Evolutionary conservation across 768 basidiomycete genomes (phyloP).

Genomic region (Termitomyces sp.): DNA sequence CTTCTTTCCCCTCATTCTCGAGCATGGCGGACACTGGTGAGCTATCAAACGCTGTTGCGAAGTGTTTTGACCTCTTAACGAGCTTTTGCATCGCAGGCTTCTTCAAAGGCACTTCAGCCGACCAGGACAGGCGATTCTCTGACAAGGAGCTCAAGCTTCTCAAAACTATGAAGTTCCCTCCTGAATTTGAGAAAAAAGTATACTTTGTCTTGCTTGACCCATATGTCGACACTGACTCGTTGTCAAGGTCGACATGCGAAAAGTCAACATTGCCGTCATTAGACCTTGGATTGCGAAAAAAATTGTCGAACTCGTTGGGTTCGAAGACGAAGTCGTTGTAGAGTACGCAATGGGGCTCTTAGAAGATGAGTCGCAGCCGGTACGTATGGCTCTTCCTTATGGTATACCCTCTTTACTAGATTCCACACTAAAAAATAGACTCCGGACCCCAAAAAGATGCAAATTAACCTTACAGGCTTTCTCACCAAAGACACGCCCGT

Average conservation of each 20-base stretch:
- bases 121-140: slow-evolving; percentile 90
- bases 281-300: slow-evolving; percentile 95
- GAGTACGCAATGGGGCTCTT: slow-evolving; percentile 95
- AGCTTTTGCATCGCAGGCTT: slow-evolving; percentile 49
- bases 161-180: slow-evolving; percentile 87
- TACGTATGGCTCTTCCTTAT: slow-evolving; percentile 32
- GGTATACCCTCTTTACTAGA: neutral
- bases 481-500: slow-evolving; percentile 79
- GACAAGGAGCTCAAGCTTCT: slow-evolving; percentile 93
- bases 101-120: slow-evolving; percentile 88
- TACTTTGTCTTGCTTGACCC: neutral
- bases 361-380: slow-evolving; percentile 83
- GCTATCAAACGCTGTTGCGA: slow-evolving; percentile 43
- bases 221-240: neutral
- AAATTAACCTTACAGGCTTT: slow-evolving; percentile 92
- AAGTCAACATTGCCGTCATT: slow-evolving; percentile 91
- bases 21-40: slow-evolving; percentile 63
- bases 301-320: slow-evolving; percentile 83
- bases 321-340: slow-evolving; percentile 96
- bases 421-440: slow-evolving; percentile 39
- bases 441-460: slow-evolving; percentile 94
- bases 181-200: slow-evolving; percentile 86
- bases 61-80: slow-evolving; percentile 20
- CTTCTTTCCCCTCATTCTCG: slow-evolving; percentile 1
- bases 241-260: slow-evolving; percentile 84